These are phyloP conservation scores for Diversispora eburnea DNA, from an alignment of 192 early-diverging fungal species.

Conservation along the genomic window DNA sequence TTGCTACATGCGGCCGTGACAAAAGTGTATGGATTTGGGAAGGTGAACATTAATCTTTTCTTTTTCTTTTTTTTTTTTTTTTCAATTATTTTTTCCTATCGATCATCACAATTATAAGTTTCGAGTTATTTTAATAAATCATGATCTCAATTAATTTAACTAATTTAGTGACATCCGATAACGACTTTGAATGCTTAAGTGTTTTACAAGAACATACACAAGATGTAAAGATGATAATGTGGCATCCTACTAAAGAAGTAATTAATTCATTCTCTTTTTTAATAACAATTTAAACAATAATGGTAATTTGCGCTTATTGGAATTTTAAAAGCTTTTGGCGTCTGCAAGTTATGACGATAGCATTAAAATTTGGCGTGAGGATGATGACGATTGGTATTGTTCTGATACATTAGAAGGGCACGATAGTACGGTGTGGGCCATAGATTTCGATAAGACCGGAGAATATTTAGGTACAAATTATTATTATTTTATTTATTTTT, in stretches of 20 bases:
- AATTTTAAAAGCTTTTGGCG: slow-evolving; percentile 57
- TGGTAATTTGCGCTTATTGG: not conserved
- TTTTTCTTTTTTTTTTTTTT: not conserved
- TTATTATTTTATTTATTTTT: too few species aligned
- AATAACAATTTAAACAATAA: not conserved
- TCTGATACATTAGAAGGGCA: slow-evolving; percentile 82
- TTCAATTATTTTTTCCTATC: not conserved
- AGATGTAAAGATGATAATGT: slow-evolving; percentile 92
- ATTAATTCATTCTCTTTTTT: not conserved
- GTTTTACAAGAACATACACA: slow-evolving; percentile 95
- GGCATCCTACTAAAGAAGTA: slow-evolving; percentile 85
- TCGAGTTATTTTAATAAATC: too few species aligned
- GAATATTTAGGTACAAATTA: slow-evolving; percentile 42
- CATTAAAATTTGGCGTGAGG: slow-evolving; percentile 89
- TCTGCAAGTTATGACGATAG: slow-evolving; percentile 94
- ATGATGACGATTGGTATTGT: slow-evolving; percentile 96
- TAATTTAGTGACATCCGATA: slow-evolving; percentile 60
- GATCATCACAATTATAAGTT: too few species aligned
- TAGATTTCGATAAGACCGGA: slow-evolving; percentile 79
- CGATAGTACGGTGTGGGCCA: slow-evolving; percentile 87
- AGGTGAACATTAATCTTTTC: slow-evolving; percentile 35
- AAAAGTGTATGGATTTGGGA: slow-evolving; percentile 99
- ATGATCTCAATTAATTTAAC: not conserved
- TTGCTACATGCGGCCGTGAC: slow-evolving; percentile 94
- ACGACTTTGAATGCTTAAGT: slow-evolving; percentile 93